Conservation (phyloP, 2,329 filamentous ascomycete species). For the Colletotrichum sojae region DNA sequence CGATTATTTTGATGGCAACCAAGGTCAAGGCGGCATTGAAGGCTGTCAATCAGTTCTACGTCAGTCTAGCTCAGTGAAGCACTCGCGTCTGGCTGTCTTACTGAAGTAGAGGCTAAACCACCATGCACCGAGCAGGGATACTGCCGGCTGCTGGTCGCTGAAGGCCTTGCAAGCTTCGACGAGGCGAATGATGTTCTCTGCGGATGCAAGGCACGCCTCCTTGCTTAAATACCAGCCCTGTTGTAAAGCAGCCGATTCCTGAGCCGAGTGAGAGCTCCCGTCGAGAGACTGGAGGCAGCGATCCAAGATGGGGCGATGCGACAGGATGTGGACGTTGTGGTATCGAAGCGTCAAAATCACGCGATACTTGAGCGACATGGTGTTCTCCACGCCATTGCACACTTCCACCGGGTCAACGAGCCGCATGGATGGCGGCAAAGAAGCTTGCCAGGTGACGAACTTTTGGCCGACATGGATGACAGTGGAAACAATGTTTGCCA, state of each 20-base stretch:
- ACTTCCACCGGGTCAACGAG: slow-evolving; percentile 46
- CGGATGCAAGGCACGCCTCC: slow-evolving; percentile 43
- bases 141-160: slow-evolving; percentile 17
- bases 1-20: slow-evolving; percentile 29
- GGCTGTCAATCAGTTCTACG: neutral
- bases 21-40: slow-evolving; percentile 35
- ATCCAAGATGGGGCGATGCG: slow-evolving; percentile 49
- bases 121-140: slow-evolving; percentile 48
- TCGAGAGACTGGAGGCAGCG: slow-evolving; percentile 41
- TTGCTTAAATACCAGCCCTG: slow-evolving; percentile 44
- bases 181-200: slow-evolving; percentile 44
- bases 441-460: slow-evolving; percentile 54
- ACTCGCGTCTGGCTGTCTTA: slow-evolving; percentile 37
- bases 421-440: slow-evolving; percentile 48
- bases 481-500: slow-evolving; percentile 49
- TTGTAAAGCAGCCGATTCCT: slow-evolving; percentile 40
- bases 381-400: slow-evolving; percentile 37
- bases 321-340: slow-evolving; percentile 50
- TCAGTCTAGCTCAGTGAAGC: neutral
- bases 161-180: slow-evolving; percentile 42
- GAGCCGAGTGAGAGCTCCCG: slow-evolving; percentile 15
- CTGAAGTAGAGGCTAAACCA: slow-evolving; percentile 51
- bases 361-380: slow-evolving; percentile 50
- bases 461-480: slow-evolving; percentile 56
- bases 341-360: slow-evolving; percentile 55